Evolutionary conservation across 2,329 filamentous ascomycete species (phyloP), one percentile per base, ranked within the genome.

Genomic region (Exophiala sp.): DNA sequence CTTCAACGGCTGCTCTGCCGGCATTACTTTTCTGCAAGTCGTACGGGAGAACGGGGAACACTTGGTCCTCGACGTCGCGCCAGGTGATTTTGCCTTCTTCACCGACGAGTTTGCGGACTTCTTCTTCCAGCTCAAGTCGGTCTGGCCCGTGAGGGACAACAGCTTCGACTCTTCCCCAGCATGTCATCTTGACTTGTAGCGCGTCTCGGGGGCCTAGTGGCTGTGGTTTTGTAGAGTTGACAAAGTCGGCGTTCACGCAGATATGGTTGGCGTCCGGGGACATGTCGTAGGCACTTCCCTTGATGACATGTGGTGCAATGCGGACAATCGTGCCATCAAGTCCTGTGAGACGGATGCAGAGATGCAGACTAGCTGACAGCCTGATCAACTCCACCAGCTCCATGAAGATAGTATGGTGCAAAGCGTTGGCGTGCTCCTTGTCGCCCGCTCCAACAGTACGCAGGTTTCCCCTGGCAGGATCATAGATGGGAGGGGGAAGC

Each of bases 101-200:
- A 14, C 19, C 35, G 14, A 22, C 5, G 4, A 4, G 2, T 19
- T 38, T 38, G n/a, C 16, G 29, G 30, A 43, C 14, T 3, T 23
- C 19, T 6, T 13, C 29, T n/a, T 32, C 24, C 34, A 50, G 29
- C 24, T 53, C 43, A 16, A 48, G 24, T 9, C 34, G 34, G 13
- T 37, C 14, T 37, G 34, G 34, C 14, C 34, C 34, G 14, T 37
- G 34, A 16, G 54, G 54, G 10, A 52, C 44, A 9, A 51, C 47
- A 11, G 56, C 58, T 46, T 60, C 56, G 39, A 60, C 46, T 24
- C 52, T 29, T 10, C 46, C 46, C 49, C 56, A 60, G 39, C 58
- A 60, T 3, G 49, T 58, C 58, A 60, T 60, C 42, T 52, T 55
- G 41, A 60, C 45, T 6, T 41, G 21, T 14, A 53, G 29, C 13